Percentiles rank a stretch among this genome's conserved stretches.
Evolutionary conservation across 208 protist genomes (phyloP).

Genomic region (Acanthamoeba royreba): DNA sequence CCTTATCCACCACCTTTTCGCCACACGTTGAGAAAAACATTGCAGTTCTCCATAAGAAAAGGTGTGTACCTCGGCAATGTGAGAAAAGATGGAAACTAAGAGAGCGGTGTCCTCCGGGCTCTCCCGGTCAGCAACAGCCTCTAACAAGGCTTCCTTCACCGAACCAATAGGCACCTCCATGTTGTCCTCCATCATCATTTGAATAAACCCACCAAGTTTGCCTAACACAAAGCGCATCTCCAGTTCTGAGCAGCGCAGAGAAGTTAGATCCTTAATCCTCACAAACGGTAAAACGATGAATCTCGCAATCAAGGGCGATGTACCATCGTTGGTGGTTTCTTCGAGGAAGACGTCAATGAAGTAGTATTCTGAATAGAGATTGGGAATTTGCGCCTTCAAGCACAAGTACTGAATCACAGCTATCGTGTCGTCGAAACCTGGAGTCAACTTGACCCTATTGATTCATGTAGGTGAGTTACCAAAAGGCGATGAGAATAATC

Average conservation of each 20-base stretch:
- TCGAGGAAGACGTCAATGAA: conserved; percentile 17
- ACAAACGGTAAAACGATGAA: not conserved
- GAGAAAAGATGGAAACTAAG: not conserved
- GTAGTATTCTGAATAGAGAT: not conserved
- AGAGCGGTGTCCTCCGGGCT: not conserved
- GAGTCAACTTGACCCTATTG: not conserved
- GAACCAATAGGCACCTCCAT: not conserved
- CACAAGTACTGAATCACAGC: not conserved
- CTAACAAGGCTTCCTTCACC: not conserved
- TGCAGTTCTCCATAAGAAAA: not conserved
- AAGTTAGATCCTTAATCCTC: not conserved
- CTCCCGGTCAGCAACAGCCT: not conserved
- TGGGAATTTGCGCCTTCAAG: not conserved
- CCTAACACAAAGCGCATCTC: not conserved
- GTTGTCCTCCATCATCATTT: conserved; percentile 11
- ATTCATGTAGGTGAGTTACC: not conserved
- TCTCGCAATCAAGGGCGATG: not conserved
- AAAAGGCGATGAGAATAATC: not conserved
- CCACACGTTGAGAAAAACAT: not conserved
- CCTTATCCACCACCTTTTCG: not conserved
- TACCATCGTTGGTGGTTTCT: not conserved
- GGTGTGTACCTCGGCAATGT: not conserved
- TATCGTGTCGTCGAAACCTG: not conserved
- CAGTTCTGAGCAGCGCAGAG: not conserved
- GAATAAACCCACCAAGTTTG: not conserved